Conservation (phyloP, 2,329 filamentous ascomycete species). For the Neobulgaria alba region DNA sequence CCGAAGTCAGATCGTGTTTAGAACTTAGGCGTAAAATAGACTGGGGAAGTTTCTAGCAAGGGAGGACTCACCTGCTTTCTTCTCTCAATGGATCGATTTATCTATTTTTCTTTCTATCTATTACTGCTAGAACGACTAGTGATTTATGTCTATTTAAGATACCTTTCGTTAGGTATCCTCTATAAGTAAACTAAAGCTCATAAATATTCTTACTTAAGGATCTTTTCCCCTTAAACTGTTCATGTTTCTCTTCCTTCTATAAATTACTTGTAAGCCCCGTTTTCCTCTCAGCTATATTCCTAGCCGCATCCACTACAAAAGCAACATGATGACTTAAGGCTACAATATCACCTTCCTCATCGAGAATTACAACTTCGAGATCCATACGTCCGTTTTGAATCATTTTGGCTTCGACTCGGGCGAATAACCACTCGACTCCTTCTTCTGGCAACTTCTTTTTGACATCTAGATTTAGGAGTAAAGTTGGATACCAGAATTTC, state of each 20-base stretch:
- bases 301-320: constrained; percentile 52
- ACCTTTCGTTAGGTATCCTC: too few relatives aligned
- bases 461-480: constrained; percentile 66
- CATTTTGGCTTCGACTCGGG: constrained; percentile 55
- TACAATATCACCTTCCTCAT: constrained; percentile 55
- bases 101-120: too few relatives aligned
- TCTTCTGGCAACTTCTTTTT: constrained; percentile 61
- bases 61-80: too few relatives aligned
- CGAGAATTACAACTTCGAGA: constrained; percentile 59
- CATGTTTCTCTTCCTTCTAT: constrained; percentile 8
- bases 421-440: constrained; percentile 65
- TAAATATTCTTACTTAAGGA: too few relatives aligned
- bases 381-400: constrained; percentile 67
- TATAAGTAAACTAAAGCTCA: too few relatives aligned
- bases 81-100: too few relatives aligned
- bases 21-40: too few relatives aligned
- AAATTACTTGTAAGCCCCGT: constrained; percentile 15
- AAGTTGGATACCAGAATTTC: constrained; percentile 40
- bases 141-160: too few relatives aligned
- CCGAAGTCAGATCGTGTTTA: too few relatives aligned
- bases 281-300: constrained; percentile 40
- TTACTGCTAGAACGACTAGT: too few relatives aligned
- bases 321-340: constrained; percentile 61
- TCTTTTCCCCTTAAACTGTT: too few relatives aligned
- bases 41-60: too few relatives aligned